Base-by-base conservation (phyloP, 1,284 basidiomycete genomes). In the Austroboletus niveus region DNA sequence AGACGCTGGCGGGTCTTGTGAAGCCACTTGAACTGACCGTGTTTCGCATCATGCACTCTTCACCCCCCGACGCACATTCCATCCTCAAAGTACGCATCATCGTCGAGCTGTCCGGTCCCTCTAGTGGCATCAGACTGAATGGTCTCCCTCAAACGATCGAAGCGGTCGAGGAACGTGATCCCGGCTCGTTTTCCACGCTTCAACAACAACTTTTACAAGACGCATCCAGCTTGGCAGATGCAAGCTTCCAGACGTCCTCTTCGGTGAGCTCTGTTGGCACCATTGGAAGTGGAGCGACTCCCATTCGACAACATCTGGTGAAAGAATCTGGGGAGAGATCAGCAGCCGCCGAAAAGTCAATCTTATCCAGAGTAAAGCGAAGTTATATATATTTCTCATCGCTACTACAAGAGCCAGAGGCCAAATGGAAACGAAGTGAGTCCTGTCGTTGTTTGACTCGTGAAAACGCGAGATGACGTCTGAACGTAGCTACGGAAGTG, bases 361-460 rank as follows among this genome's bases (percentile, higher is more conserved):
- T 98, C 40, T 70, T 91, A 10, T 85, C 90, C 14, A 78, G 94
- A 53, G 89, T 98, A 30, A 84, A 88, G 63, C 80, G 96, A 54
- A 97, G 93, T 69, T 99, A 99, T 68, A 98, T 98, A 54, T 96
- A 99, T 70, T 99, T 99, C 68, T 96, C 95, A 1, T 97, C 95
- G 0, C 76, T 99, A 20, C 73, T 99, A 39, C 97, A 99, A 70
- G 97, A 99, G 65, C 97, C 97, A 1, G 95, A 98, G 68, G 94
- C 94, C 2, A 99, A 99, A 70, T 99, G 97, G 97, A 88, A 85
- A 66, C 75, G 83, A 64, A 89, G 87, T 89, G 69, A 61, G 82
- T 74, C 22, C 22, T 14, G 0, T 9, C 8, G 14, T 45, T 17
- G 4, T 50, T 32, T 20, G 12, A 5, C 17, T 2, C 2, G 5